phyloP scores from a whole-genome alignment of 345 rosid species.

The Arabis alpina region DNA sequence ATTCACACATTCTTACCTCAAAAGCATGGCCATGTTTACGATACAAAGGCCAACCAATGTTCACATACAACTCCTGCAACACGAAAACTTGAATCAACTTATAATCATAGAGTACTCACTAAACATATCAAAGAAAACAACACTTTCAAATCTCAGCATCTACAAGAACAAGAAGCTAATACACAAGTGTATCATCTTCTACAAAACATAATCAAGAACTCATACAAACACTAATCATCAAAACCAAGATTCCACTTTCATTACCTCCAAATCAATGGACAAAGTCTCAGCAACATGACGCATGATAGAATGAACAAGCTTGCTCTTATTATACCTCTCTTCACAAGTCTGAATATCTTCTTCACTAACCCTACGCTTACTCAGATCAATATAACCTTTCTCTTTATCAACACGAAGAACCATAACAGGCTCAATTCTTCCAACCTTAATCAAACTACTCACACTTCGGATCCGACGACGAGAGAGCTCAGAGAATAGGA shows the following conservation, averaged over 20 bases:
- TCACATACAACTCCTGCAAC: constrained; percentile 76
- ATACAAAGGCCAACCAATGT: constrained; percentile 95
- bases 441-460: constrained; percentile 91
- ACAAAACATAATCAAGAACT: not conserved
- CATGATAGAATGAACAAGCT: constrained; percentile 98
- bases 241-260: not conserved
- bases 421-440: constrained; percentile 98
- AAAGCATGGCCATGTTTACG: constrained; percentile 94
- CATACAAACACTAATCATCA: not conserved
- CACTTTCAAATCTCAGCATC: not conserved
- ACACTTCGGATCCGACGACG: constrained; percentile 98
- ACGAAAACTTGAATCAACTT: constrained; percentile 16
- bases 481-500: constrained; percentile 97
- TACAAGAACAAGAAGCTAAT: not conserved
- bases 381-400: constrained; percentile 94
- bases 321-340: constrained; percentile 98
- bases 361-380: constrained; percentile 91
- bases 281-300: constrained; percentile 96
- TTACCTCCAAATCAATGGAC: constrained; percentile 86
- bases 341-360: constrained; percentile 95
- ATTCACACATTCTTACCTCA: constrained; percentile 62
- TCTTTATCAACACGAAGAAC: constrained; percentile 97
- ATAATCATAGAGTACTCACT: not conserved
- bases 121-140: not conserved
- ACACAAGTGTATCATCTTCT: no score